A percentile compares a stretch with the other conserved stretches of the same genome.
Conservation (phyloP, 2,329 filamentous ascomycete species). For the Fusarium brachygibbosum region DNA sequence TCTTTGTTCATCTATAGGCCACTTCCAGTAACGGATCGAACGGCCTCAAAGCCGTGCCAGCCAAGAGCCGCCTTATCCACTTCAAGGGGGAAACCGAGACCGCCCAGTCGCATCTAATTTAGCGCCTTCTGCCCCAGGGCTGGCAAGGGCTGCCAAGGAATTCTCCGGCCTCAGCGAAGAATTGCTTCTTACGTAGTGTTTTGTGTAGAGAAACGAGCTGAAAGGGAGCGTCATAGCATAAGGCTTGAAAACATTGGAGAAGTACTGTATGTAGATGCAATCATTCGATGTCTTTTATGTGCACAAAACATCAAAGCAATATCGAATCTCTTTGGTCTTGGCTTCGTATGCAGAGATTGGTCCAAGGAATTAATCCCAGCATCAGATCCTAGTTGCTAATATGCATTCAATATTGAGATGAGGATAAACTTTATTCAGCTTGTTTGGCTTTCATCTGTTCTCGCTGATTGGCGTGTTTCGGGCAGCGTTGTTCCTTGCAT, state of each 20-base stretch:
- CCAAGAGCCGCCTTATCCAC: slow-evolving; percentile 34
- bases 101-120: slow-evolving; percentile 34
- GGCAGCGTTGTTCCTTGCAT: slow-evolving; percentile 36
- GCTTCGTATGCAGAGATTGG: slow-evolving; percentile 33
- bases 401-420: slow-evolving; percentile 29
- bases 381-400: slow-evolving; percentile 22
- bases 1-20: slow-evolving; percentile 1
- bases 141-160: slow-evolving; percentile 21
- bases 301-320: slow-evolving; percentile 6
- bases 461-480: slow-evolving; percentile 16
- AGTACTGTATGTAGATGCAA: background rate
- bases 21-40: slow-evolving; percentile 28
- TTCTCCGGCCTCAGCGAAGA: slow-evolving; percentile 25
- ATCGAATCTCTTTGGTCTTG: slow-evolving; percentile 16
- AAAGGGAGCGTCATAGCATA: background rate
- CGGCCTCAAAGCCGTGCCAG: slow-evolving; percentile 33
- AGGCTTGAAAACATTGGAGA: background rate
- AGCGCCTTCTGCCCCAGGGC: slow-evolving; percentile 12
- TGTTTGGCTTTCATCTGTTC: slow-evolving; percentile 26
- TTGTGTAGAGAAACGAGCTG: background rate
- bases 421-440: slow-evolving; percentile 28
- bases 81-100: slow-evolving; percentile 30
- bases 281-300: background rate
- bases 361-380: slow-evolving; percentile 22
- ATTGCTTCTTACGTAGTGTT: slow-evolving; percentile 25